phyloP scores from a whole-genome alignment of 805 yeast species.

The Ogataea paradorogensis region DNA sequence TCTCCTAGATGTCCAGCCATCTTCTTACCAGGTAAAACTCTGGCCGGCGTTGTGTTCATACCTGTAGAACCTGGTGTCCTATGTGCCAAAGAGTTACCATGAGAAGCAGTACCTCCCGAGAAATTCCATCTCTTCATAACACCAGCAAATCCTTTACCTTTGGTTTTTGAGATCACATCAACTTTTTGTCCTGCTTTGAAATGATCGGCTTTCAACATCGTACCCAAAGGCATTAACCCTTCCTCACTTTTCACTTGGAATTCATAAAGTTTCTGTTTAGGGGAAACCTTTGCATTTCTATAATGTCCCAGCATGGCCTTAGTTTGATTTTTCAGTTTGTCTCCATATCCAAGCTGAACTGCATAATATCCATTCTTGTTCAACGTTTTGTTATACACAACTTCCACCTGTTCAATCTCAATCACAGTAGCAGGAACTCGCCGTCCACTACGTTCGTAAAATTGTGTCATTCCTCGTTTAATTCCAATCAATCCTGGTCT shows the following conservation, averaged over 20 bases:
- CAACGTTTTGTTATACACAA: constrained; percentile 63
- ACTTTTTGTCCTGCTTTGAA: constrained; percentile 81
- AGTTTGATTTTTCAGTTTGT: constrained; percentile 60
- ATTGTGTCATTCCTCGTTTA: constrained; percentile 89
- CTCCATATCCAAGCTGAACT: constrained; percentile 83
- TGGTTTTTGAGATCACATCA: constrained; percentile 73
- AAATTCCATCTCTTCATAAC: constrained; percentile 96
- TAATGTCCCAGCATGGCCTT: constrained; percentile 72
- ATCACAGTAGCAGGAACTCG: constrained; percentile 82
- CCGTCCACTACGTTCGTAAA: constrained; percentile 66
- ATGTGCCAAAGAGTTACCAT: constrained; percentile 91
- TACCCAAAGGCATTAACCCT: constrained; percentile 74
- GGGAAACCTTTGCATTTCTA: constrained; percentile 76
- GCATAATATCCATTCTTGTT: constrained; percentile 80
- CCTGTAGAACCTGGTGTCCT: constrained; percentile 98
- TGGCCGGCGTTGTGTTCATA: constrained; percentile 92
- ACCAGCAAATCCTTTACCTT: constrained; percentile 97
- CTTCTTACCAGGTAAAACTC: constrained; percentile 93
- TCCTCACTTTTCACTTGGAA: constrained; percentile 68
- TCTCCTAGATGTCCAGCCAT: constrained; percentile 99
- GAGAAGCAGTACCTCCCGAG: constrained; percentile 85
- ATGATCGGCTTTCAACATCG: constrained; percentile 76
- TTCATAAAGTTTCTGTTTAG: constrained; percentile 72
- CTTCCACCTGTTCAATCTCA: constrained; percentile 87
- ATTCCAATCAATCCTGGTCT: constrained; percentile 85